Evolutionary conservation across 257 asterid genomes (phyloP), one percentile per base, ranked within the genome.

Genomic region (Solanum sejunctum): DNA sequence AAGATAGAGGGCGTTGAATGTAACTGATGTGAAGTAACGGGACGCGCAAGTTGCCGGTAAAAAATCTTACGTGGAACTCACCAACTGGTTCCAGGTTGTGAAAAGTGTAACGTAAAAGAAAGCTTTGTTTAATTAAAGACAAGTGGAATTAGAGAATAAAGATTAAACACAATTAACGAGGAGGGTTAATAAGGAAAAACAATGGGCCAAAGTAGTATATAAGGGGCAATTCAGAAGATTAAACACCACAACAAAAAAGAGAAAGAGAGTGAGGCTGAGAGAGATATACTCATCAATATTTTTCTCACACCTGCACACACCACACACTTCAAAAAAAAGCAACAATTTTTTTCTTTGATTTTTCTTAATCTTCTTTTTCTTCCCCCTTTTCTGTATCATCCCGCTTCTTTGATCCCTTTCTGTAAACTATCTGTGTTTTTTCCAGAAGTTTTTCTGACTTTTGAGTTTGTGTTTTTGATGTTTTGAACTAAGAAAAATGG

Each of bases 321-420:
- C 84, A 85, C 87, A 83, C 88, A 52, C 82, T 26, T 26, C 0
- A 51, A 77, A 39, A 26, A 26, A 10, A 5, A 15, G 63, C 28
- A 26, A 64, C 43, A 57, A n/a, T n/a, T 51, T 26, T 28, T 32
- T 26, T 78, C 60, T 32, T 66, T 32, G 2, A 10, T 61, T 66
- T 32, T 86, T 64, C 54, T 43, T 11, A 1, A 6, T 7, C 10
- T 43, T 73, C 12, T 10, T 9, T 54, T 11, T 28, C 7, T 12
- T 60, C 66, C 84, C 93, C 95, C 93, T 87, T 84, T 73, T 90
- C 94, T 90, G 69, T 20, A 69, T 45, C 83, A 72, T 89, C 94
- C 98, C 93, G 90, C 95, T 92, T 94, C 98, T 90, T 86, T 6
- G 93, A 89, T 93, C 96, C 95, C 98, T 90, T 93, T 94, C 98